phyloP scores from a whole-genome alignment of 805 yeast species.

The Kuraishia borneana region DNA sequence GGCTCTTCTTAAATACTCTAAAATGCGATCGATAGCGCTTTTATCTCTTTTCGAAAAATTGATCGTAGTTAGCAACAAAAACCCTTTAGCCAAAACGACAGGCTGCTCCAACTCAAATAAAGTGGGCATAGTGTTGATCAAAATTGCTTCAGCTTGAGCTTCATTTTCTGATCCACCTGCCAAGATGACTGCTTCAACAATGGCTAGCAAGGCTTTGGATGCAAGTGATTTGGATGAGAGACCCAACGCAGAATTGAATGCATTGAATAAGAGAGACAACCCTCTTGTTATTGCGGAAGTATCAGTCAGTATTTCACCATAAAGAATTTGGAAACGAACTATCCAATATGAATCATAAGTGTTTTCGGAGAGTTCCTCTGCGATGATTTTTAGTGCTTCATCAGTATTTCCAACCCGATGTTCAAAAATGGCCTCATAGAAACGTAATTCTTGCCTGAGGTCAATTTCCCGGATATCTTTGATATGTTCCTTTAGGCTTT shows the following conservation, averaged over 20 bases:
- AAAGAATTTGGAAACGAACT: constrained; percentile 33
- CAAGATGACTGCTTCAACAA: constrained; percentile 32
- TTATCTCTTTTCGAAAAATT: constrained; percentile 1
- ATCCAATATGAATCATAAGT: constrained; percentile 28
- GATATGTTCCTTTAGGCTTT: constrained; percentile 16
- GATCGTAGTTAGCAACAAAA: constrained; percentile 10
- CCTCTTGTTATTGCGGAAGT: constrained; percentile 32
- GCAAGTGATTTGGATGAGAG: constrained; percentile 30
- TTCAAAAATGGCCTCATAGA: constrained; percentile 13
- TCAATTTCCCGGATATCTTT: constrained; percentile 20
- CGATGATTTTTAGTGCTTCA: constrained; percentile 11
- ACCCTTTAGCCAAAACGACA: constrained; percentile 27
- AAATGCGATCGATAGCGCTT: constrained; percentile 15
- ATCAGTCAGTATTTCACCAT: constrained; percentile 29
- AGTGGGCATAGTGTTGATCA: constrained; percentile 31
- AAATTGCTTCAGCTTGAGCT: constrained; percentile 31
- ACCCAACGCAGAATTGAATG: constrained; percentile 33
- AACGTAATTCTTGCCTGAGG: constrained; percentile 14
- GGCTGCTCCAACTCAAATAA: constrained; percentile 27
- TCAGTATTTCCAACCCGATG: constrained; percentile 10
- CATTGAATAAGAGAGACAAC: constrained; percentile 35
- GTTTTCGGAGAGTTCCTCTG: constrained; percentile 11
- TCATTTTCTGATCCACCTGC: constrained; percentile 19
- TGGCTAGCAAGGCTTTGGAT: constrained; percentile 17
- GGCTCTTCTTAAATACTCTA: constrained; percentile 29